Base-by-base conservation (phyloP, 1,284 basidiomycete species). In the Microstroma glucosiphilum region DNA sequence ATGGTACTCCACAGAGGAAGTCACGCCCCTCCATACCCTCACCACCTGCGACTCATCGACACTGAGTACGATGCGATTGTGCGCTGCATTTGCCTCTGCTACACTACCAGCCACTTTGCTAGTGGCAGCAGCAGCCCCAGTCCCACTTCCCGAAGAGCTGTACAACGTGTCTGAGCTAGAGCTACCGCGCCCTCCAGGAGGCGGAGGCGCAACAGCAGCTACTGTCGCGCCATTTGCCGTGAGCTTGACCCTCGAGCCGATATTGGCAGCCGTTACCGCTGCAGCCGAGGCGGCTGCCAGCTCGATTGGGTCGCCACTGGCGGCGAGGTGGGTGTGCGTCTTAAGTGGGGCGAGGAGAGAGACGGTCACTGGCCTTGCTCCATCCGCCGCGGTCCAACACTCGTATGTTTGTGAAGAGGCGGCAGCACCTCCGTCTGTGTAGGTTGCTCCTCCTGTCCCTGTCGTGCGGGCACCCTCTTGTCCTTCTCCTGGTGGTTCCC, bases 51-150 rank as follows among this genome's bases (percentile, higher is more conserved):
- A 58, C 37, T 72, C 72, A 57, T 74, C 72, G 2, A 69, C 70
- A 11, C 67, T 69, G 54, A 70, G 63, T 49, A 74, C 54, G 61
- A 74, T 74, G 37, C 71, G 57, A 40, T 66, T 66, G 37, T 53
- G 19, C 17, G 43, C 43, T 15, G 60, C 51, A 37, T 64, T 54
- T 9, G 30, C 30, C n/a, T 37, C 30, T 9, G 9, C 30, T 9
- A 37, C 30, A 9, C 30, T 37, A 37, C 30, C 30, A 37, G 30
- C 43, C 43, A 12, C 13, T 12, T 21, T 48, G 43, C 3, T 48
- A 3, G 43, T 6, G 15, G 43, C 9, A 37, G 4, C 9, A 4
- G 3, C 43, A 48, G 43, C 6, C 19, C 26, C 26, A 25, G 51
- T 6, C 13, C 51, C 51, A 21, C 51, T 25, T 23, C 13, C 25